Percentiles rank a stretch among this genome's conserved stretches.
These are phyloP conservation scores for Cryptosporidium baileyi DNA, from an alignment of 169 alveolate genomes.

Conservation along the genomic window DNA sequence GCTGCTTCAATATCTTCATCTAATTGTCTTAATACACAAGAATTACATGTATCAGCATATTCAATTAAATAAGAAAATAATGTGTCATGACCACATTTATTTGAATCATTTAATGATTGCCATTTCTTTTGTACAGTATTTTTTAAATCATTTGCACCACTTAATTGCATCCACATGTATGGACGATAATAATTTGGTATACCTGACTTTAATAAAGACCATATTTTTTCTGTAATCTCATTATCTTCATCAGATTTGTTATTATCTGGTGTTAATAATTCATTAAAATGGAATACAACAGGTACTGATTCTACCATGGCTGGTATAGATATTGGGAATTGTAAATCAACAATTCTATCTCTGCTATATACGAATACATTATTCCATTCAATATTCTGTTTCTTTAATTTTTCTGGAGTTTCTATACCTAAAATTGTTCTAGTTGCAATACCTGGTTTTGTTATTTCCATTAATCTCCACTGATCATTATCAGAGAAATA, in stretches of 20 bases:
- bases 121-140: conserved; percentile 33
- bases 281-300: conserved; percentile 45
- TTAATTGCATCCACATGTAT: conserved; percentile 64
- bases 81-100: conserved; percentile 64
- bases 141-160: conserved; percentile 67
- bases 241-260: not conserved
- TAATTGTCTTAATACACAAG: conserved; percentile 58
- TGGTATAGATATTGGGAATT: conserved; percentile 65
- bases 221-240: conserved; percentile 40
- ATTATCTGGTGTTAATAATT: not conserved
- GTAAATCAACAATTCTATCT: conserved; percentile 60
- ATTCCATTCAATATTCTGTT: conserved; percentile 66
- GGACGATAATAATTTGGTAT: conserved; percentile 67
- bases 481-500: conserved; percentile 63
- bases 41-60: conserved; percentile 67
- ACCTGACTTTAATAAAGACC: conserved; percentile 66
- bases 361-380: conserved; percentile 62
- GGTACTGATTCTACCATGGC: conserved; percentile 71
- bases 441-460: conserved; percentile 60
- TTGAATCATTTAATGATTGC: conserved; percentile 63
- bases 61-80: conserved; percentile 65
- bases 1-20: conserved; percentile 67
- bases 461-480: conserved; percentile 64
- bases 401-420: conserved; percentile 66
- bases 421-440: conserved; percentile 65